phyloP scores from a whole-genome alignment of 2,329 filamentous ascomycete species.

The Trichoderma sp. region DNA sequence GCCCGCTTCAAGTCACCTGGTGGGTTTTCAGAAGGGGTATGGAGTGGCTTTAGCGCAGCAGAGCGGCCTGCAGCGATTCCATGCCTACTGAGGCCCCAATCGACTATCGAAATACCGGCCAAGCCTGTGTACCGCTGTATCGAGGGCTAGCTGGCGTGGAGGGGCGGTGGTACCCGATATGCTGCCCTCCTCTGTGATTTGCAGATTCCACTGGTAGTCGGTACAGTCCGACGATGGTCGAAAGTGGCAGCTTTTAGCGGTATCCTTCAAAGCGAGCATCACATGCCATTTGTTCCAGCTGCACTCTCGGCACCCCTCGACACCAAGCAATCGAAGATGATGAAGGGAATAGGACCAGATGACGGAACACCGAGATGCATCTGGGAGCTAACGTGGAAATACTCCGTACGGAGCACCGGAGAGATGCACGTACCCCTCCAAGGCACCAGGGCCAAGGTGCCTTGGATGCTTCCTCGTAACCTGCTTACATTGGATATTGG shows the following conservation, averaged over 20 bases:
- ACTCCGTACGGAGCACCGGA: slow-evolving; percentile 13
- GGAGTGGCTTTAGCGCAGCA: slow-evolving; percentile 8
- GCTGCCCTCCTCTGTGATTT: neutral
- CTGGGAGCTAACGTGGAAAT: neutral
- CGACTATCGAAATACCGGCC: neutral
- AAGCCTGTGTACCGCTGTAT: slow-evolving; percentile 5
- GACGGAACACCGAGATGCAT: slow-evolving; percentile 23
- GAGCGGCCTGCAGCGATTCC: neutral
- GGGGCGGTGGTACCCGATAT: neutral
- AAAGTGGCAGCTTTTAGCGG: neutral
- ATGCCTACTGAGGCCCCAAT: neutral
- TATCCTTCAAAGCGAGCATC: slow-evolving; percentile 24
- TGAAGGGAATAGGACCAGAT: slow-evolving; percentile 1
- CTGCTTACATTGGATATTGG: slow-evolving; percentile 4
- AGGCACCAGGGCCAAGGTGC: neutral
- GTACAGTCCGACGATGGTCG: neutral
- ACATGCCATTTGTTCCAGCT: slow-evolving; percentile 23
- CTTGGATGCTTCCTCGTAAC: neutral
- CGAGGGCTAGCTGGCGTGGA: neutral
- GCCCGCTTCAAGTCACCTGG: slow-evolving; percentile 22
- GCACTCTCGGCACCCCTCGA: slow-evolving; percentile 10
- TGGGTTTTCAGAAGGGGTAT: neutral
- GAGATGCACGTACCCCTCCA: neutral
- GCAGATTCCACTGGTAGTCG: neutral
- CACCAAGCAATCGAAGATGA: slow-evolving; percentile 11